These are phyloP conservation scores for Amauroascus verrucosus DNA, from an alignment of 2,329 filamentous ascomycete genomes.

Conservation along the genomic window DNA sequence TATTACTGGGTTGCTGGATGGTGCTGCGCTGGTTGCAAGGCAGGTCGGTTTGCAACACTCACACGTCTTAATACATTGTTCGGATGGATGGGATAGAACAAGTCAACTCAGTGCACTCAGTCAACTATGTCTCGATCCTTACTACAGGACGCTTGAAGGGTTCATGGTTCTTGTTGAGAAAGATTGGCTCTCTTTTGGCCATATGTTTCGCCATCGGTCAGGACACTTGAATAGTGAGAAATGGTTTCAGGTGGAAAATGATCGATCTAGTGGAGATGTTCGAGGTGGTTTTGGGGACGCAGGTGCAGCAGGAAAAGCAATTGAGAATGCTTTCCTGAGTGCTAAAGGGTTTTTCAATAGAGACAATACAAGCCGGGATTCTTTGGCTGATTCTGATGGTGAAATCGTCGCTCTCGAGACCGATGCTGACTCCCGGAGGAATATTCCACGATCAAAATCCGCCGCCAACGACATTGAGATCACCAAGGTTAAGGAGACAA, in stretches of 20 bases:
- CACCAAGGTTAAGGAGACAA: slow-evolving; percentile 74
- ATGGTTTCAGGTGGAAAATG: slow-evolving; percentile 84
- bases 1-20: slow-evolving; percentile 72
- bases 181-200: slow-evolving; percentile 94
- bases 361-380: slow-evolving; percentile 56
- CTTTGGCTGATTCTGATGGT: slow-evolving; percentile 52
- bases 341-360: slow-evolving; percentile 87
- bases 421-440: slow-evolving; percentile 32
- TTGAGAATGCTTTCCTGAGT: slow-evolving; percentile 75
- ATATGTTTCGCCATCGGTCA: slow-evolving; percentile 92
- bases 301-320: slow-evolving; percentile 53
- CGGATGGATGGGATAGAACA: slow-evolving; percentile 96
- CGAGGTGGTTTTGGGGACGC: slow-evolving; percentile 32
- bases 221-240: slow-evolving; percentile 83
- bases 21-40: slow-evolving; percentile 70
- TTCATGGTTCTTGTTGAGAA: slow-evolving; percentile 94
- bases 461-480: slow-evolving; percentile 50
- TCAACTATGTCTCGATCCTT: slow-evolving; percentile 89
- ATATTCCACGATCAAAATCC: slow-evolving; percentile 26
- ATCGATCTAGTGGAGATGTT: slow-evolving; percentile 53
- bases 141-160: slow-evolving; percentile 85
- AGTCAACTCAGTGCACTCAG: slow-evolving; percentile 86
- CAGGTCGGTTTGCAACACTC: slow-evolving; percentile 88
- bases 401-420: slow-evolving; percentile 42
- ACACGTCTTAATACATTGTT: slow-evolving; percentile 93